Conservation (phyloP, 139 green algal species). For the Chlorokybus atmophyticus region DNA sequence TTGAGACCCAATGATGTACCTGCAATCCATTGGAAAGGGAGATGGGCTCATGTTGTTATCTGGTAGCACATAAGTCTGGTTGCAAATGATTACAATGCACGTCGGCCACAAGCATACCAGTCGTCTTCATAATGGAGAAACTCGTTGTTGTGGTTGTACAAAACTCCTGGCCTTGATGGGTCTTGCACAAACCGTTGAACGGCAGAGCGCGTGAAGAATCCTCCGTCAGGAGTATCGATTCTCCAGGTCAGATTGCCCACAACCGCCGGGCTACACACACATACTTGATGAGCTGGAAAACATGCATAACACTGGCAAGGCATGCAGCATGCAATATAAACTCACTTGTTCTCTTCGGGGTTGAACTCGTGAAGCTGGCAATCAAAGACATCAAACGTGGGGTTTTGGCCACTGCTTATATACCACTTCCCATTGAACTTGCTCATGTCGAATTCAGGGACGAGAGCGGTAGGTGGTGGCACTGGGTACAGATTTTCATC, state of each 20-base stretch:
- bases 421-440: constrained; percentile 66
- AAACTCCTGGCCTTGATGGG: constrained; percentile 28
- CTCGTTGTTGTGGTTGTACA: constrained; percentile 67
- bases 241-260: constrained; percentile 18
- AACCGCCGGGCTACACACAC: constrained; percentile 1
- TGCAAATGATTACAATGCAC: too few species aligned
- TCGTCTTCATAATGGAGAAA: constrained; percentile 76
- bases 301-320: background rate
- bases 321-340: background rate
- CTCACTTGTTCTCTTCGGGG: background rate
- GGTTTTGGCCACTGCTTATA: constrained; percentile 72
- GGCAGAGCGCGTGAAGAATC: constrained; percentile 59
- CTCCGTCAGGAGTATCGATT: constrained; percentile 39
- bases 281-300: background rate
- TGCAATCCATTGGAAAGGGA: constrained; percentile 7
- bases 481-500: constrained; percentile 35
- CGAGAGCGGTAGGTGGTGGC: constrained; percentile 17
- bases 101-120: constrained; percentile 38
- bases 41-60: background rate
- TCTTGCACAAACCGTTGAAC: constrained; percentile 60
- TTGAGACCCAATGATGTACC: constrained; percentile 53
- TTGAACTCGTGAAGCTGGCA: constrained; percentile 48
- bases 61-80: too few species aligned
- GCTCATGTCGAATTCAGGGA: constrained; percentile 44
- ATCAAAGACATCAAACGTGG: constrained; percentile 72